Evolutionary conservation across 345 rosid species (phyloP).

Genomic region (Gossypium mustelinum): DNA sequence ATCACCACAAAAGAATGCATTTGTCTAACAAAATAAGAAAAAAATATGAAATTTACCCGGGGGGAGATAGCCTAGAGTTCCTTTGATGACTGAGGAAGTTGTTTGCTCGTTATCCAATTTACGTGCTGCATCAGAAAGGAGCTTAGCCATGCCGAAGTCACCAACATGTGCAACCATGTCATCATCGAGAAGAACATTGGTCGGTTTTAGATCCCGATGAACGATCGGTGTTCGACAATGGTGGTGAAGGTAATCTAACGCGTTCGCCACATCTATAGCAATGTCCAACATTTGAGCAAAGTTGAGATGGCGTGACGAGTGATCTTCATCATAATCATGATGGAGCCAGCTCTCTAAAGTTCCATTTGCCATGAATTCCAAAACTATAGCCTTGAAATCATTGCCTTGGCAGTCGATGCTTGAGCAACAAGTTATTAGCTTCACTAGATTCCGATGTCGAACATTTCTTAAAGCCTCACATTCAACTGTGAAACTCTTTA

Average conservation of each 20-base stretch:
- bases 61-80: conserved; percentile 20
- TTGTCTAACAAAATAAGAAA: background rate
- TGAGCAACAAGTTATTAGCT: conserved; percentile 25
- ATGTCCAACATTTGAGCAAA: conserved; percentile 11
- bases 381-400: conserved; percentile 32
- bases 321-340: conserved; percentile 1
- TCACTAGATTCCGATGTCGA: conserved; percentile 28
- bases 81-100: conserved; percentile 14
- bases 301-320: background rate
- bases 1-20: background rate
- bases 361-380: conserved; percentile 11
- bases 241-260: conserved; percentile 28
- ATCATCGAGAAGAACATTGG: conserved; percentile 26
- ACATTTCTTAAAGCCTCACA: conserved; percentile 24
- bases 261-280: conserved; percentile 27
- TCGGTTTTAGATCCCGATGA: conserved; percentile 28
- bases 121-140: background rate
- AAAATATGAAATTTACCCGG: conserved; percentile 17
- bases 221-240: conserved; percentile 10
- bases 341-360: conserved; percentile 8
- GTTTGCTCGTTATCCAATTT: background rate
- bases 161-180: conserved; percentile 29
- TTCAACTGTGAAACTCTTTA: conserved; percentile 26
- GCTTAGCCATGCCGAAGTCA: conserved; percentile 25
- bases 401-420: conserved; percentile 15